Percentiles rank a stretch among this genome's conserved stretches.
phyloP scores from a whole-genome alignment of 805 yeast species.

The Jamesozyma gamospora region DNA sequence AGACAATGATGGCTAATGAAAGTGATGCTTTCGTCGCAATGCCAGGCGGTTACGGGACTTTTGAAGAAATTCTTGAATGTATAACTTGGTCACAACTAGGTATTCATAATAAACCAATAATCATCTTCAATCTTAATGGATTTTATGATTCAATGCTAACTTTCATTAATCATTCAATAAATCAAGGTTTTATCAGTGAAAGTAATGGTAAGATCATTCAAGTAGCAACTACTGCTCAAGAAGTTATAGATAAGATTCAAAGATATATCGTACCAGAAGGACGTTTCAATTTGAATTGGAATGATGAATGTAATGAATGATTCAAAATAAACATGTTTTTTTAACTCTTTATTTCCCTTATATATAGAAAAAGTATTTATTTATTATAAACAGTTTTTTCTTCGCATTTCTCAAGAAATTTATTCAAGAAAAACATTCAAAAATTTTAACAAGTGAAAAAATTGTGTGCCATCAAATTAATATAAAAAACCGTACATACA shows the following conservation, averaged over 20 bases:
- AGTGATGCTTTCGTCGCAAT: conserved; percentile 81
- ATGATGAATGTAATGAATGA: conserved; percentile 14
- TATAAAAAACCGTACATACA: too few species aligned
- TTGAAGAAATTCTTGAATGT: conserved; percentile 83
- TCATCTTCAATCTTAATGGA: conserved; percentile 68
- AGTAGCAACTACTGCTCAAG: conserved; percentile 59
- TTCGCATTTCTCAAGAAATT: too few species aligned
- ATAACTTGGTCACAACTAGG: conserved; percentile 88
- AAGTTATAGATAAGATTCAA: conserved; percentile 53
- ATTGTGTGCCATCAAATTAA: too few species aligned
- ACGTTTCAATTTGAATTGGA: conserved; percentile 66
- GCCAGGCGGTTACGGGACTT: conserved; percentile 88
- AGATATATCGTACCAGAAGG: conserved; percentile 61
- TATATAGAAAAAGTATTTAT: background rate
- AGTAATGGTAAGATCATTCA: conserved; percentile 59
- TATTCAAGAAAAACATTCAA: too few species aligned
- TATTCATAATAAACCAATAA: conserved; percentile 73
- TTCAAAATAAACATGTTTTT: background rate
- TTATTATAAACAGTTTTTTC: too few species aligned
- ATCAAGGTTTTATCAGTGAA: conserved; percentile 56
- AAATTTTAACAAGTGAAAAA: too few species aligned
- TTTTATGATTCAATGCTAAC: conserved; percentile 61
- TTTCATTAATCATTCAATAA: conserved; percentile 51
- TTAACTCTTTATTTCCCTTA: background rate
- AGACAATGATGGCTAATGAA: conserved; percentile 75